A percentile compares a stretch with the other conserved stretches of the same genome.
These are phyloP conservation scores for Aspergillus felis DNA, from an alignment of 2,329 filamentous ascomycete species.

Conservation along the genomic window DNA sequence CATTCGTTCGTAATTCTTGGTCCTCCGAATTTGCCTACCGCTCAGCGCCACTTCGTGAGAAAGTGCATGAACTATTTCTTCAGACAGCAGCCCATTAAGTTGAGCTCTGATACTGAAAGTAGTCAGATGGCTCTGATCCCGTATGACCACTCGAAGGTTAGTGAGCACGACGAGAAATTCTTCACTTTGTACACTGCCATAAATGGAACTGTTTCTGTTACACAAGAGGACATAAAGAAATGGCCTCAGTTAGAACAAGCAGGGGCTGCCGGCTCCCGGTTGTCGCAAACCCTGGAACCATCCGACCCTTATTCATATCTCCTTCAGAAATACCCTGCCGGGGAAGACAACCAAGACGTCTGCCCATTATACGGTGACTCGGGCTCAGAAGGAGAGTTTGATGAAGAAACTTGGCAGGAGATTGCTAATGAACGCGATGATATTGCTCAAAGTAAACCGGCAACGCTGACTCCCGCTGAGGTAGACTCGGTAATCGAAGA, in stretches of 20 bases:
- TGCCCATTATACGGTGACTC: conserved; percentile 56
- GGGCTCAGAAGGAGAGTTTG: conserved; percentile 49
- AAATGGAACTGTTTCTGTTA: conserved; percentile 20
- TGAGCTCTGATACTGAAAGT: conserved; percentile 16
- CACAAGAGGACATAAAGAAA: conserved; percentile 22
- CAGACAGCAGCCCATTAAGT: conserved; percentile 19
- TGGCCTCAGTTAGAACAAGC: conserved; percentile 24
- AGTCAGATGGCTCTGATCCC: conserved; percentile 26
- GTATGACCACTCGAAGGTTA: conserved; percentile 16
- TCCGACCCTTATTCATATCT: conserved; percentile 30
- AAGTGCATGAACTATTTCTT: conserved; percentile 25
- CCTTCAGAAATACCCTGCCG: conserved; percentile 42
- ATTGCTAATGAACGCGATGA: conserved; percentile 52
- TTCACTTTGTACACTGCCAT: conserved; percentile 30
- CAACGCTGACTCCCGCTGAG: conserved; percentile 42
- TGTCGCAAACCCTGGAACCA: neutral
- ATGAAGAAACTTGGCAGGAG: conserved; percentile 58
- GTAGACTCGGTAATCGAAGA: conserved; percentile 53
- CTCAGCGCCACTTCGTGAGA: conserved; percentile 29
- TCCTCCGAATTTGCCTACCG: conserved; percentile 18
- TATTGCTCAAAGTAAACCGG: conserved; percentile 18
- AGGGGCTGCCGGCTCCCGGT: neutral
- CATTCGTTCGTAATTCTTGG: conserved; percentile 22
- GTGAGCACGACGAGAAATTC: conserved; percentile 10
- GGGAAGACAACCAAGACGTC: conserved; percentile 40